Conservation (phyloP, 495 filamentous ascomycete genomes). For the Tricharina praecox region DNA sequence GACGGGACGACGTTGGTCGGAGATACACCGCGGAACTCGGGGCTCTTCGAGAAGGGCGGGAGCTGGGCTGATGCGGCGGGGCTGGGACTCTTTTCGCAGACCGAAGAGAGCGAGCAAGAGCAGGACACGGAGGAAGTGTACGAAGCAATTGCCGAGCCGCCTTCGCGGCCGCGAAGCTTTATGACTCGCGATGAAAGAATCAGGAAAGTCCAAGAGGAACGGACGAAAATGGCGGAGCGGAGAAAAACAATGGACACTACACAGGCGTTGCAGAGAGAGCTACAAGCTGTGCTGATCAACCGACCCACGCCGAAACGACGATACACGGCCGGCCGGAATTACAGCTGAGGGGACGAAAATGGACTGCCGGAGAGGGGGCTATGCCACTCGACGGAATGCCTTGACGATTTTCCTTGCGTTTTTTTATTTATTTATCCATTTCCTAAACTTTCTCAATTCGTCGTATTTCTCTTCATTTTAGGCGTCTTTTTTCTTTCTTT, state of each 20-base stretch:
- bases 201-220: constrained; percentile 73
- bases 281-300: constrained; percentile 71
- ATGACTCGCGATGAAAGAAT: constrained; percentile 79
- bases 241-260: constrained; percentile 61
- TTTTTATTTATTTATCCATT: no score
- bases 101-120: constrained; percentile 20
- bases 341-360: no score
- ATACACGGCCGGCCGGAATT: constrained; percentile 2
- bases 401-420: no score
- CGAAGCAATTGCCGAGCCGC: constrained; percentile 59
- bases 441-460: no score
- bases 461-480: no score
- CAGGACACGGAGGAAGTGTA: constrained; percentile 59
- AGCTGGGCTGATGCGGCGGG: constrained; percentile 40
- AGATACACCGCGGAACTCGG: constrained; percentile 34
- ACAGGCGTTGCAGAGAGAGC: constrained; percentile 74
- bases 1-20: constrained; percentile 72
- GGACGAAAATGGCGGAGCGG: constrained; percentile 46
- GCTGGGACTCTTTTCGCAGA: constrained; percentile 27
- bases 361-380: no score
- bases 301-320: constrained; percentile 38
- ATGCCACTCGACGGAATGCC: no score
- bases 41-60: constrained; percentile 60
- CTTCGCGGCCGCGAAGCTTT: constrained; percentile 45
- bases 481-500: no score